Conservation (phyloP, 1,139 yeast genomes). For the Suhomyces choctaworum region DNA sequence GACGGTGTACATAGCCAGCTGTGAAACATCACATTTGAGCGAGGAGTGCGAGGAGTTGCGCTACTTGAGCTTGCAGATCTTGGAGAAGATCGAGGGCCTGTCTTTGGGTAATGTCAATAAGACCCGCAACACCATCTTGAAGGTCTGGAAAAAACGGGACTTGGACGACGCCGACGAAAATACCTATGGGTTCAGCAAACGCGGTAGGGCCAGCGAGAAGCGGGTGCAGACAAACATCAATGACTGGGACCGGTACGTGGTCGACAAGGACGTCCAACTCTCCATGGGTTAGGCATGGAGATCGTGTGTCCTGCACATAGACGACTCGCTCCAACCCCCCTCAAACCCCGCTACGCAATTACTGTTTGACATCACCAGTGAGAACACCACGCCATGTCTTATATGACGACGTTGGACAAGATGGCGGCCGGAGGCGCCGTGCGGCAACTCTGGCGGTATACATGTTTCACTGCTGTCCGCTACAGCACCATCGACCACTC, state of each 20-base stretch:
- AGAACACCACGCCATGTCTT: no score
- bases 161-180: slow-evolving; percentile 24
- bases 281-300: slow-evolving; percentile 24
- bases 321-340: no score
- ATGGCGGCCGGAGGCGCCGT: no score
- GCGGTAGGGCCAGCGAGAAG: slow-evolving; percentile 4
- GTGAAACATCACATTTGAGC: slow-evolving; percentile 25
- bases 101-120: slow-evolving; percentile 31
- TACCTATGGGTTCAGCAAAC: slow-evolving; percentile 19
- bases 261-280: slow-evolving; percentile 26
- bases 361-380: no score
- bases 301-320: no score
- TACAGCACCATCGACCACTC: slow-evolving; percentile 22
- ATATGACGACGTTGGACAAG: no score
- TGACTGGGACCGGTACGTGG: slow-evolving; percentile 36
- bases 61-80: slow-evolving; percentile 24
- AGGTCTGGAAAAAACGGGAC: slow-evolving; percentile 33
- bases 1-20: slow-evolving; percentile 28
- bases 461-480: no score
- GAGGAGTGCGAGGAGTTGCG: slow-evolving; percentile 29
- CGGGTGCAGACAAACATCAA: slow-evolving; percentile 22
- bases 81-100: slow-evolving; percentile 24
- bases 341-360: no score
- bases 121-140: slow-evolving; percentile 23
- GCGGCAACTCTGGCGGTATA: no score